Conservation (phyloP, 306 rosid genomes). For the Fragaria iinumae region DNA sequence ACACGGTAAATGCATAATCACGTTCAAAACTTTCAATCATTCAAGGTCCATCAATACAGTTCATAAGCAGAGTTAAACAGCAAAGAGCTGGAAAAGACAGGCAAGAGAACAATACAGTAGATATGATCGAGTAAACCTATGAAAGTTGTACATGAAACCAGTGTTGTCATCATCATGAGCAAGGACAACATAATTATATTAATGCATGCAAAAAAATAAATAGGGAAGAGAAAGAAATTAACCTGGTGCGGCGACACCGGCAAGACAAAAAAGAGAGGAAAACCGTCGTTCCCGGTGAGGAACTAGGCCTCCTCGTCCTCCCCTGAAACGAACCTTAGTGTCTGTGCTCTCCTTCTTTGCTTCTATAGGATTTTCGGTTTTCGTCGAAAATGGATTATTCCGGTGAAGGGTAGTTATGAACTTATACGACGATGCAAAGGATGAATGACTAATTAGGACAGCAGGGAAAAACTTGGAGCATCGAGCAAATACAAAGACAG, state of each 20-base stretch:
- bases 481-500: neutral
- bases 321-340: neutral
- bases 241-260: conserved; percentile 1
- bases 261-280: neutral
- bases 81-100: neutral
- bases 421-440: neutral
- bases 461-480: neutral
- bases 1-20: conserved; percentile 15
- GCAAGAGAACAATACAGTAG: neutral
- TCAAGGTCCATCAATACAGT: neutral
- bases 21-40: neutral
- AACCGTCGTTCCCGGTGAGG: conserved; percentile 26
- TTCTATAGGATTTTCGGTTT: neutral
- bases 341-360: neutral
- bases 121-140: neutral
- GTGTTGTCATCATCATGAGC: neutral
- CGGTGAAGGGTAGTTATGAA: neutral
- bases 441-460: neutral
- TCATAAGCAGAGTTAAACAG: neutral
- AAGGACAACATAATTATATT: neutral
- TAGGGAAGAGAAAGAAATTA: neutral
- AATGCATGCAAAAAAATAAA: neutral
- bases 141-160: neutral
- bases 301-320: conserved; percentile 23
- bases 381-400: neutral